Conservation (phyloP, 495 filamentous ascomycete genomes). For the Neurospora sp. region DNA sequence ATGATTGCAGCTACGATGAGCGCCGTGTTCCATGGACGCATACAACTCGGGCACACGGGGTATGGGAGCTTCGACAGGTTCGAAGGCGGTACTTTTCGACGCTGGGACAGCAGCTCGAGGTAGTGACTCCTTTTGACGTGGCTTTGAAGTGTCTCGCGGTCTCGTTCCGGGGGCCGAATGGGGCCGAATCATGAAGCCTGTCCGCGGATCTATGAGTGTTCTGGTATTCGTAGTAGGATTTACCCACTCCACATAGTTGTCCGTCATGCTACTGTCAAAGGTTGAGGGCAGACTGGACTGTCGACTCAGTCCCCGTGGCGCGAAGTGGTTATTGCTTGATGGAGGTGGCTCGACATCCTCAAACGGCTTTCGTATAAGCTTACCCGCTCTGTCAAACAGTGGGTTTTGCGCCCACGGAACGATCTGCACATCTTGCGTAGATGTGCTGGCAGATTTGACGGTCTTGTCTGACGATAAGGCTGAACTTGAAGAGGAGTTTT, state of each 20-base stretch:
- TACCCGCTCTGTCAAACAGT: constrained; percentile 22
- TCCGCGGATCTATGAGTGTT: constrained; percentile 28
- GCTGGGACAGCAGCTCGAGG: not conserved
- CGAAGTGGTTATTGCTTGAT: not conserved
- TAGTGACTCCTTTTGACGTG: not conserved
- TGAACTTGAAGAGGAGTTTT: not conserved
- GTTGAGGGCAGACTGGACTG: not conserved
- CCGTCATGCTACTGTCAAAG: not conserved
- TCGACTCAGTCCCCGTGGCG: not conserved
- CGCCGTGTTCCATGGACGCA: not conserved
- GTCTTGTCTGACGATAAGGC: not conserved
- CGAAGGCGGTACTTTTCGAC: constrained; percentile 24
- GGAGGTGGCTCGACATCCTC: constrained; percentile 16
- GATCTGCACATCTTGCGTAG: constrained; percentile 5
- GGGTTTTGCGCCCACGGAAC: not conserved
- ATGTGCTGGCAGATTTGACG: not conserved
- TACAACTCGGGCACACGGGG: constrained; percentile 23
- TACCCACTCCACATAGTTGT: constrained; percentile 49
- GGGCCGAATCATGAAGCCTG: constrained; percentile 18
- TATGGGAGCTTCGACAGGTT: constrained; percentile 25
- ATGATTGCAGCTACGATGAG: not conserved
- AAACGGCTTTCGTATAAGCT: constrained; percentile 29
- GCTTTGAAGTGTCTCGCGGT: not conserved
- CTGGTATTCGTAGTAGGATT: constrained; percentile 54
- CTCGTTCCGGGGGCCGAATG: not conserved